Percentiles rank a stretch among this genome's conserved stretches.
Evolutionary conservation across 1,139 yeast species (phyloP).

Genomic region (Taphrina populina): DNA sequence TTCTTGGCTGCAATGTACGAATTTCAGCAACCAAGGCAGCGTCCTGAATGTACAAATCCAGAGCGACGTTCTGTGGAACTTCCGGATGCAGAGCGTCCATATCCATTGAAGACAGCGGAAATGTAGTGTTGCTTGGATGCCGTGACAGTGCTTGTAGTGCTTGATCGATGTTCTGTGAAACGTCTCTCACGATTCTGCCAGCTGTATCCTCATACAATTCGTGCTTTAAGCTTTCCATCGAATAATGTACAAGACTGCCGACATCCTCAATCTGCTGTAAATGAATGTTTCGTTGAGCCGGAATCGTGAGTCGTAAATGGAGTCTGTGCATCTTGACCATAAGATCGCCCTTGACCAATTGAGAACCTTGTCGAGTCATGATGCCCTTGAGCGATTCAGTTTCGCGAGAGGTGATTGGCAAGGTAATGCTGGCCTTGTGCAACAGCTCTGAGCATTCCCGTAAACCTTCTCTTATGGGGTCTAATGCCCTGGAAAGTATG

Average conservation of each 20-base stretch:
- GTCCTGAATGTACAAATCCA: constrained; percentile 28
- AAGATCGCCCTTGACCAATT: constrained; percentile 32
- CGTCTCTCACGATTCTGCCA: constrained; percentile 12
- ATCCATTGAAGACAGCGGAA: constrained; percentile 19
- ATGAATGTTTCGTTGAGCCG: constrained; percentile 3
- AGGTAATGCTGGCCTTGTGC: constrained; percentile 17
- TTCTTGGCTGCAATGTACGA: constrained; percentile 14
- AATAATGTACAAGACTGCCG: constrained; percentile 4
- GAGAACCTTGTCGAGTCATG: constrained; percentile 23
- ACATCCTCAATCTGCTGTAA: constrained; percentile 27
- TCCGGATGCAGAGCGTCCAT: constrained; percentile 16
- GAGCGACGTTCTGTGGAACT: constrained; percentile 19
- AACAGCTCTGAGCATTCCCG: constrained; percentile 25
- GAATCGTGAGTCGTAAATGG: constrained; percentile 5
- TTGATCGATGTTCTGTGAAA: constrained; percentile 4
- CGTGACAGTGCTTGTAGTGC: constrained; percentile 3
- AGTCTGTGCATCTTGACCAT: constrained; percentile 3
- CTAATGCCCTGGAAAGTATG: constrained; percentile 23
- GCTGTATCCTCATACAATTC: constrained; percentile 20
- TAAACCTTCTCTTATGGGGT: constrained; percentile 12
- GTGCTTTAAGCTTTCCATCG: constrained; percentile 13
- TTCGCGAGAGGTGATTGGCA: constrained; percentile 31
- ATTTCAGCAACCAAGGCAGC: constrained; percentile 29
- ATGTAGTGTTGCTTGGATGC: constrained; percentile 1
- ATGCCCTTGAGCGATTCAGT: constrained; percentile 33